Evolutionary conservation across 1,284 basidiomycete genomes (phyloP), one percentile per base, ranked within the genome.

Genomic region (Ceratobasidium sp.): DNA sequence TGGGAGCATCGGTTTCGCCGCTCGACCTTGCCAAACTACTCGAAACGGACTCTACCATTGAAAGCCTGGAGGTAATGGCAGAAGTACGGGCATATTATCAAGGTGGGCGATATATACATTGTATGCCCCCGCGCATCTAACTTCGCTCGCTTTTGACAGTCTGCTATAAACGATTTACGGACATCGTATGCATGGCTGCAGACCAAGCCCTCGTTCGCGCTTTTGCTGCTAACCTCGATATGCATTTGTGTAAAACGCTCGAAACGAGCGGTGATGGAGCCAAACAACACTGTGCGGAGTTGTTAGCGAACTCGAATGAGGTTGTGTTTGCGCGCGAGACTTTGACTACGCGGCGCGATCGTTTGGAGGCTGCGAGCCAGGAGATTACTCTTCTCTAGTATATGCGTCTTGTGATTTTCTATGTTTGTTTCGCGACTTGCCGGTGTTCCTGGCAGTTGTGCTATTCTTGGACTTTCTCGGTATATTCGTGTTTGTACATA

Each of bases 1-100:
- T 84, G 0, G 85, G 86, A 0, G 83, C 81, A 56, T 31, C 66
- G 1, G 81, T 84, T 44, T 80, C 67, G 19, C 78, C 75, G 9
- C 83, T 81, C 1, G 85, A 87, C 72, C 79, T 89, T 0, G 81
- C 78, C 17, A 83, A 82, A 75, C 80, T 88, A 9, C 80, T 79
- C 31, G 79, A 81, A 0, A 76, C 81, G 0, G 87, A 87, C 74
- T 78, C 81, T 66, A 87, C 83, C 76, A 85, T 87, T 77, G 81
- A 83, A 3, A 86, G 87, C 76, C 78, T 89, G n/a, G 75, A 82
- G 22, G 81, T 87, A 44, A 86, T 87, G 84, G 85, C 86, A 1
- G 86, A 87, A 72, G 85, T 87, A 0, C 79, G 85, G 9, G 87
- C 84, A 1, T 88, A 88, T 79, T 88, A 87, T 79, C 84, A 86